phyloP scores from a whole-genome alignment of 768 basidiomycete genomes.

The Dioszegia hungarica region DNA sequence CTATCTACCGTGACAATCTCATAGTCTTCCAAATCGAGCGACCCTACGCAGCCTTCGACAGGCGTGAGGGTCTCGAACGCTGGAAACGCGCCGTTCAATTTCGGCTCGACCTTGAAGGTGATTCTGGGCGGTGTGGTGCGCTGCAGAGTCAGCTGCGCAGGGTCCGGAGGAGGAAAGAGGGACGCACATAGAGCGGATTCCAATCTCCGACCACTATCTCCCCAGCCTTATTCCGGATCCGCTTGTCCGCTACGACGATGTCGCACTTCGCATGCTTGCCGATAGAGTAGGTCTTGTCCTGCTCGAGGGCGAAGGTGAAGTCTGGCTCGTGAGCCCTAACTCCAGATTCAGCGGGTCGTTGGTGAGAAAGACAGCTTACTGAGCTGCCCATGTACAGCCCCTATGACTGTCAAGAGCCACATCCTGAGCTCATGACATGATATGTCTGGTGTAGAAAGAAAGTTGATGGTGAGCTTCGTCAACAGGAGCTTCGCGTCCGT shows the following conservation, averaged over 20 bases:
- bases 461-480: no score
- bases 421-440: constrained; percentile 7
- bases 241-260: constrained; percentile 21
- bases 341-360: no score
- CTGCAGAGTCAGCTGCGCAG: constrained; percentile 9
- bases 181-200: constrained; percentile 30
- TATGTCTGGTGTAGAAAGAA: neutral
- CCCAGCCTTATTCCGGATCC: constrained; percentile 28
- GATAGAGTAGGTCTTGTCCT: constrained; percentile 26
- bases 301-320: constrained; percentile 38
- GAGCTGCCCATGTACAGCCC: constrained; percentile 29
- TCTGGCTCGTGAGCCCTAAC: constrained; percentile 9
- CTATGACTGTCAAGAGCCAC: constrained; percentile 34
- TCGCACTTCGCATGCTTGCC: constrained; percentile 28
- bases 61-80: constrained; percentile 13
- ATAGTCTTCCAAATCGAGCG: constrained; percentile 22
- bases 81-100: constrained; percentile 16
- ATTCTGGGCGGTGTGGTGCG: constrained; percentile 17
- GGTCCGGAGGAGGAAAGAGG: neutral
- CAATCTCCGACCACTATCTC: constrained; percentile 29
- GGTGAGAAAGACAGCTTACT: constrained; percentile 1
- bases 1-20: constrained; percentile 4
- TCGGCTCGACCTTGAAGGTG: constrained; percentile 24
- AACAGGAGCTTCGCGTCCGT: no score
- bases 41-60: constrained; percentile 12